Evolutionary conservation across 2,329 filamentous ascomycete genomes (phyloP).

Genomic region (Hymenoscyphus repandus): DNA sequence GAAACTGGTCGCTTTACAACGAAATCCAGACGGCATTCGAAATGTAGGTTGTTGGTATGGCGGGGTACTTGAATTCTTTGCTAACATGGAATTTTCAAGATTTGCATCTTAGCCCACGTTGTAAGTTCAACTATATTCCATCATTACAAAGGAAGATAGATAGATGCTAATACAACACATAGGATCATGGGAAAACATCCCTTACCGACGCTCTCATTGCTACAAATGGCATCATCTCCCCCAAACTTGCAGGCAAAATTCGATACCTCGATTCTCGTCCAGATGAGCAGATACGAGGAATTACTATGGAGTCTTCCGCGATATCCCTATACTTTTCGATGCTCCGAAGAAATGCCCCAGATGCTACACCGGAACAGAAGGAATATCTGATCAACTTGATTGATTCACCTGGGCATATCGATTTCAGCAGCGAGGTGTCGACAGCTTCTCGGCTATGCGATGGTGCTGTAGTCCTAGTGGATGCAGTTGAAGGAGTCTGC

Average conservation of each 20-base stretch:
- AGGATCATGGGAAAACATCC: conserved; percentile 97
- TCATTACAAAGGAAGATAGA: neutral
- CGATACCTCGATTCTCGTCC: conserved; percentile 94
- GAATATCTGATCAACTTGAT: conserved; percentile 97
- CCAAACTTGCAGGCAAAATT: conserved; percentile 95
- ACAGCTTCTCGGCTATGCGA: conserved; percentile 93
- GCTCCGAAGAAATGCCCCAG: conserved; percentile 65
- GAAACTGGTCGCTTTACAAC: conserved; percentile 85
- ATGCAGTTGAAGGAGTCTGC: conserved; percentile 96
- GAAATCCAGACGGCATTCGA: conserved; percentile 80
- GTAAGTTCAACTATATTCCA: conserved; percentile 37
- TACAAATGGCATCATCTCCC: conserved; percentile 98
- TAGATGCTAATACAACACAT: conserved; percentile 10
- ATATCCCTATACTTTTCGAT: conserved; percentile 96
- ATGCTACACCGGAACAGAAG: conserved; percentile 64
- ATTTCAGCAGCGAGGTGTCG: conserved; percentile 97
- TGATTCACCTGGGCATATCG: conserved; percentile 95
- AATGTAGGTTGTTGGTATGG: conserved; percentile 59
- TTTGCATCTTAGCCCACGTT: conserved; percentile 93
- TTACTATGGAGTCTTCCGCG: conserved; percentile 99
- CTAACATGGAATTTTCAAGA: conserved; percentile 44
- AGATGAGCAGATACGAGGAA: conserved; percentile 91
- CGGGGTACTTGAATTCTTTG: conserved; percentile 18
- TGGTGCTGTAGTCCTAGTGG: conserved; percentile 88
- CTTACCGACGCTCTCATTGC: conserved; percentile 93